phyloP scores from a whole-genome alignment of 768 basidiomycete species.

The Sporobolomyces phaffii region DNA sequence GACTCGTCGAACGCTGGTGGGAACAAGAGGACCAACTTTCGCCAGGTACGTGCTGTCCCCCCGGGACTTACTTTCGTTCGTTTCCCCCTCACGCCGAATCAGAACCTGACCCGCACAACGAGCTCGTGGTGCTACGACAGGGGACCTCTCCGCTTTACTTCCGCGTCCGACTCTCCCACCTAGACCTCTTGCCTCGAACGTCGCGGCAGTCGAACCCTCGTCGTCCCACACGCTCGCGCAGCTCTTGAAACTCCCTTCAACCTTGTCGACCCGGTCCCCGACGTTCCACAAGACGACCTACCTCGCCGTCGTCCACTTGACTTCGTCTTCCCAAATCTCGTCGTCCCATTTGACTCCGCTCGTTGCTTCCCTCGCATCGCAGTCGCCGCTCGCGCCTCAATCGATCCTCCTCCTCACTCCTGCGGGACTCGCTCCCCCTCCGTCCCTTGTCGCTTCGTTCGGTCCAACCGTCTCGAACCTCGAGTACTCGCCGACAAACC shows the following conservation, averaged over 20 bases:
- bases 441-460: neutral
- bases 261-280: constrained; percentile 8
- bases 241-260: constrained; percentile 26
- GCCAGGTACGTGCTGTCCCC: neutral
- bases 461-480: neutral
- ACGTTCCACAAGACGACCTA: neutral
- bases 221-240: constrained; percentile 20
- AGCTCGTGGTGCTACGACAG: too few species aligned
- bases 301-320: constrained; percentile 28
- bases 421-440: neutral
- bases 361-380: constrained; percentile 1
- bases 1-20: constrained; percentile 30
- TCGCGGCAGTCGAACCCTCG: too few species aligned
- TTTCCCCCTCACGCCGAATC: neutral
- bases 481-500: constrained; percentile 3
- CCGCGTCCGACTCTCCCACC: constrained; percentile 16
- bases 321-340: constrained; percentile 21
- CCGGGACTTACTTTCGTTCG: neutral
- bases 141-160: constrained; percentile 15
- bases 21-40: neutral
- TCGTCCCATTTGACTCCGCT: constrained; percentile 8
- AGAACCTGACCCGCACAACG: too few species aligned
- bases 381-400: constrained; percentile 7
- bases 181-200: constrained; percentile 5
- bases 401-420: constrained; percentile 27